Base-by-base conservation (phyloP, 805 yeast species). In the Kuraishia floccosa region DNA sequence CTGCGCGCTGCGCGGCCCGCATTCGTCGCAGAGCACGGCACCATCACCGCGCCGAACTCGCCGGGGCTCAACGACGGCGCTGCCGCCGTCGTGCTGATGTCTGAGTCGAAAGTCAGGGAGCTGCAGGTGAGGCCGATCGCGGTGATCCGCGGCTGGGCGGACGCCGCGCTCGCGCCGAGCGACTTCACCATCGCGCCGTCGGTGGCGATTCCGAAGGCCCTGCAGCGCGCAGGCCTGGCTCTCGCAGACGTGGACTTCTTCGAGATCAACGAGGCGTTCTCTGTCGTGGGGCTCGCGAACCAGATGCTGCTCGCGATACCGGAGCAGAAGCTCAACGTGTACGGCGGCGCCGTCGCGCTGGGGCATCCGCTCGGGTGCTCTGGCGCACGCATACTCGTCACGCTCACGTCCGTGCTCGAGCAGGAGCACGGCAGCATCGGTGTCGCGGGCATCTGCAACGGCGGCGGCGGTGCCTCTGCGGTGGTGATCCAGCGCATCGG, bases 381-480 rank as follows among this genome's bases (percentile, higher is more conserved):
- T 12, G 96, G 96, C 58, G 93, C 94, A 28, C 72, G 96, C 68
- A 72, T 91, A 47, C 73, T 91, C 35, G 87, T 84, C 42, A 91
- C 98, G 18, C 69, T 91, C 56, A 48, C 76, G 36, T 72, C 85
- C 30, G 86, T 87, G 12, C 72, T 91, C 51, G 42, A 58, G 24
- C 96, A 89, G 63, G 97, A 91, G 66, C 60, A 60, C 34, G 93
- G 89, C 45, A 84, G 78, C 63, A 57, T 76, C 44, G 99, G 99
- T 56, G 85, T 76, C 42, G 96, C 96, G 47, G 96, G 85, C 56
- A 79, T 91, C 52, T 91, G 98, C 71, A 91, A 91, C 58, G 98
- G 99, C 66, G 99, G 99, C 50, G 99, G 99, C 55, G 99, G 98
- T 54, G 97, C 96, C 30, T 80, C 94, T 35, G 78, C 97, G 17